Percentiles rank a stretch among this genome's conserved stretches.
Conservation (phyloP, 2,329 filamentous ascomycete genomes). For the Ophiocordyceps camponoti-floridani region DNA sequence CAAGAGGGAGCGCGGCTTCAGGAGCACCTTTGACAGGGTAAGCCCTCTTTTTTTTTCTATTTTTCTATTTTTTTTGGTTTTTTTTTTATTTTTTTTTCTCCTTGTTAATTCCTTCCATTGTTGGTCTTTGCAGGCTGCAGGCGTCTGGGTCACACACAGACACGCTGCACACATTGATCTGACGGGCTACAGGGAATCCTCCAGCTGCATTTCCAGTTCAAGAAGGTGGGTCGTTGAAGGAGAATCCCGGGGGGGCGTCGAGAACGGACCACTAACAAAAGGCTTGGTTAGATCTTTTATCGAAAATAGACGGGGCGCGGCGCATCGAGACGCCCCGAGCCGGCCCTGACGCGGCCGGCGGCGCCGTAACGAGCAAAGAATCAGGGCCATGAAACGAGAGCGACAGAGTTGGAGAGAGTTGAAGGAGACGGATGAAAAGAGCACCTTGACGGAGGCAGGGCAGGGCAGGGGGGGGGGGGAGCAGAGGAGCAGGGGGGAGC, state of each 20-base stretch:
- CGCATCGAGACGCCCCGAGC: neutral
- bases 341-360: neutral
- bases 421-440: neutral
- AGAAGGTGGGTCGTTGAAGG: constrained; percentile 45
- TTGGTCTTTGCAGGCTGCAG: neutral
- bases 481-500: neutral
- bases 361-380: too few relatives aligned
- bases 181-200: constrained; percentile 35
- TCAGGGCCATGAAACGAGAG: too few relatives aligned
- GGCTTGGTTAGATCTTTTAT: constrained; percentile 1
- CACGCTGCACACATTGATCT: neutral
- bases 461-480: neutral
- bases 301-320: constrained; percentile 1
- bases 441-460: neutral
- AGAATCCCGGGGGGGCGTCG: neutral
- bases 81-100: neutral
- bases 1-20: constrained; percentile 86
- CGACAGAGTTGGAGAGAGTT: too few relatives aligned
- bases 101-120: neutral
- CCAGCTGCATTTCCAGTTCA: constrained; percentile 96
- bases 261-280: neutral
- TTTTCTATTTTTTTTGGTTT: neutral
- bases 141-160: neutral
- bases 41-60: neutral
- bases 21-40: constrained; percentile 93